phyloP scores from a whole-genome alignment of 371 early-diverging fungal species.

The Capniomyces stellatus region DNA sequence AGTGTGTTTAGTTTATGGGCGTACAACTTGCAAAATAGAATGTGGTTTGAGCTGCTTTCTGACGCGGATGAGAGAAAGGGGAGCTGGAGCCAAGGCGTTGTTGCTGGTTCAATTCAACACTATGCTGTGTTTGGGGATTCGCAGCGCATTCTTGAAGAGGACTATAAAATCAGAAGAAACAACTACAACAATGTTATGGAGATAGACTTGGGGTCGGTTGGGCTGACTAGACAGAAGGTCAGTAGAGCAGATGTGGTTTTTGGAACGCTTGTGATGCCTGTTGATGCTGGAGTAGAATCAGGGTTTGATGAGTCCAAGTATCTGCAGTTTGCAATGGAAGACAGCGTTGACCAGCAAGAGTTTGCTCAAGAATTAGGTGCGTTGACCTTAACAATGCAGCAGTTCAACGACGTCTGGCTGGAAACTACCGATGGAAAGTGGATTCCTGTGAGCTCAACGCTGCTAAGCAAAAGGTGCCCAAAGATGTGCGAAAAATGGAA shows the following conservation, averaged over 20 bases:
- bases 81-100: slow-evolving; percentile 59
- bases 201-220: slow-evolving; percentile 54
- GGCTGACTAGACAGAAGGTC: slow-evolving; percentile 7
- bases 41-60: slow-evolving; percentile 50
- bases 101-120: slow-evolving; percentile 37
- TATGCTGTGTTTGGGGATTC: slow-evolving; percentile 53
- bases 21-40: slow-evolving; percentile 37
- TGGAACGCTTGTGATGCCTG: background rate
- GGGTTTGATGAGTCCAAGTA: background rate
- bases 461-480: background rate
- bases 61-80: slow-evolving; percentile 42
- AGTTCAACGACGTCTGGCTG: background rate
- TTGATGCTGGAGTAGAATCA: background rate
- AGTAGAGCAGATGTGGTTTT: background rate
- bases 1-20: slow-evolving; percentile 59
- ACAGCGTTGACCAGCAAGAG: background rate
- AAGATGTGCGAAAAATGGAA: background rate
- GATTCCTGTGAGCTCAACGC: background rate
- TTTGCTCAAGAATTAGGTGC: slow-evolving; percentile 1
- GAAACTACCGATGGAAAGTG: slow-evolving; percentile 3
- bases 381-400: background rate
- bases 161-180: slow-evolving; percentile 55
- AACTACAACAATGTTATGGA: slow-evolving; percentile 55
- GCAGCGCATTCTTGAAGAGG: slow-evolving; percentile 42
- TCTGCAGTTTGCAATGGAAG: background rate